These are phyloP conservation scores for Soucietia sequanensis DNA, from an alignment of 805 yeast species.

Conservation along the genomic window DNA sequence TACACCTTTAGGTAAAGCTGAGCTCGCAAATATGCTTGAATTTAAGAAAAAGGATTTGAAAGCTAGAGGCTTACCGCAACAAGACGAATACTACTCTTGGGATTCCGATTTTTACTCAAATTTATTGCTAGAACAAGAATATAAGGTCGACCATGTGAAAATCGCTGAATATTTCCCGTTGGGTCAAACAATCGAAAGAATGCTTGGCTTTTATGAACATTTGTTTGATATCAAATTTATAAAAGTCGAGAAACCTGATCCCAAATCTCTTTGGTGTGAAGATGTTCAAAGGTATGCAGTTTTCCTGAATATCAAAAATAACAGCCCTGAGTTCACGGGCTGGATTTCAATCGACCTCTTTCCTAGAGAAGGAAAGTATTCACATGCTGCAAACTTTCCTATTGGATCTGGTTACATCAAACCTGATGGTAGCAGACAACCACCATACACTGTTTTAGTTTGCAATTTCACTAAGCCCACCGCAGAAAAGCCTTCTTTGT, in stretches of 20 bases:
- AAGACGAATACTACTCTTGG: constrained; percentile 57
- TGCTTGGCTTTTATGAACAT: constrained; percentile 69
- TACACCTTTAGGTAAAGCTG: constrained; percentile 57
- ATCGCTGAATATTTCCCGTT: constrained; percentile 80
- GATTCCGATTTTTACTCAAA: constrained; percentile 70
- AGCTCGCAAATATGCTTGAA: constrained; percentile 44
- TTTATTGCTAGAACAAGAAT: constrained; percentile 62
- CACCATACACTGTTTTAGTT: constrained; percentile 76
- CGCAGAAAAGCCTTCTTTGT: constrained; percentile 64
- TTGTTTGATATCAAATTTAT: constrained; percentile 69
- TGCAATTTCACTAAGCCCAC: constrained; percentile 83
- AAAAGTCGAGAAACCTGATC: constrained; percentile 40
- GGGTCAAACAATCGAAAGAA: constrained; percentile 60
- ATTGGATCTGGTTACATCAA: constrained; percentile 57
- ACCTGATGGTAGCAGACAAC: constrained; percentile 47
- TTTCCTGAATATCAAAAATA: constrained; percentile 54
- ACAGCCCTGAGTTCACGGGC: constrained; percentile 62
- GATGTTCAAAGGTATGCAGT: constrained; percentile 76
- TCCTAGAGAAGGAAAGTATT: constrained; percentile 84
- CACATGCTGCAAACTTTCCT: constrained; percentile 85
- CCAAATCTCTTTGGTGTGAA: constrained; percentile 65
- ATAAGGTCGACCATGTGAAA: constrained; percentile 67
- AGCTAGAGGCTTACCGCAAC: constrained; percentile 41
- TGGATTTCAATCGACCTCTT: constrained; percentile 79
- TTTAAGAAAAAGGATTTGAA: constrained; percentile 56